Evolutionary conservation across 805 yeast species (phyloP).

Genomic region (Kockiozyma suomiensis): DNA sequence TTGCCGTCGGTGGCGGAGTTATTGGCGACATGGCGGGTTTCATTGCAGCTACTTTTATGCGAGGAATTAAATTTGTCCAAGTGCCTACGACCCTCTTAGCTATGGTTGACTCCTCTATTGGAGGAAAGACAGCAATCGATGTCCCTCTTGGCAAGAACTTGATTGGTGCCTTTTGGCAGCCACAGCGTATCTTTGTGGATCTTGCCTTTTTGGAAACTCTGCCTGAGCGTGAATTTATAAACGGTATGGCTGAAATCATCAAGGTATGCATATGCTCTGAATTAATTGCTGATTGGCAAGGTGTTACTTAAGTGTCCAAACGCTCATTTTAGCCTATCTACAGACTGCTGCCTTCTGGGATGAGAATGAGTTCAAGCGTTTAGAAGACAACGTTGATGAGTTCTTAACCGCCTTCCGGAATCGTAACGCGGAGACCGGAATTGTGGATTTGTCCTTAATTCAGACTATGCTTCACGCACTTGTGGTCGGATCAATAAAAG

Average conservation of each 20-base stretch:
- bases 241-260: constrained; percentile 97
- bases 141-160: constrained; percentile 95
- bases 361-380: constrained; percentile 79
- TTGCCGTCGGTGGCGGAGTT: constrained; percentile 98
- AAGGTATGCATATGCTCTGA: constrained; percentile 46
- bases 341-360: constrained; percentile 96
- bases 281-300: neutral
- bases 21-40: constrained; percentile 99
- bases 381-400: constrained; percentile 71
- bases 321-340: no score
- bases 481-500: constrained; percentile 82
- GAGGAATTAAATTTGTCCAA: constrained; percentile 93
- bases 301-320: neutral
- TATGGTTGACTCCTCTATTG: constrained; percentile 98
- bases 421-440: constrained; percentile 45
- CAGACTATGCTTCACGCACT: constrained; percentile 73
- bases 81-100: constrained; percentile 91
- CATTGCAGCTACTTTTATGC: constrained; percentile 99
- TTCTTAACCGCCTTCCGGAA: constrained; percentile 69
- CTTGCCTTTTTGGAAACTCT: constrained; percentile 82
- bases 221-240: constrained; percentile 91
- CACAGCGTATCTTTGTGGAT: constrained; percentile 83
- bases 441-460: constrained; percentile 69
- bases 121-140: constrained; percentile 98
- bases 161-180: constrained; percentile 98